Evolutionary conservation across 1,139 yeast genomes (phyloP).

Genomic region (Pichia sp.): DNA sequence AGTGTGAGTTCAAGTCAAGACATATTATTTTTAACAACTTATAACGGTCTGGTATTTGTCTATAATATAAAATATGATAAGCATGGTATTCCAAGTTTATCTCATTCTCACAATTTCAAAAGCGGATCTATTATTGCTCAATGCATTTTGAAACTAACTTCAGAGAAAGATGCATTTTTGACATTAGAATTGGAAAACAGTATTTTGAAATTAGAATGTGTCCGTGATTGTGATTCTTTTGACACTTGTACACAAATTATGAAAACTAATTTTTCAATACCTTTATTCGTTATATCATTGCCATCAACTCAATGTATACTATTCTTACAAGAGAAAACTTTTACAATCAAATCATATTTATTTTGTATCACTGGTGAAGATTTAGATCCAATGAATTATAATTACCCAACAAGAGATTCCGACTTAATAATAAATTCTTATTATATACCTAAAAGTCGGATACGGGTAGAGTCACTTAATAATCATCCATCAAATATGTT

Average conservation of each 20-base stretch:
- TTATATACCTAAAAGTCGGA: slow-evolving; percentile 20
- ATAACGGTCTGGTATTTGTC: neutral
- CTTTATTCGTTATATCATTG: slow-evolving; percentile 24
- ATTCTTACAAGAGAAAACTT: slow-evolving; percentile 21
- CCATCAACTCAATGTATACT: slow-evolving; percentile 21
- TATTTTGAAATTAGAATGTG: slow-evolving; percentile 4
- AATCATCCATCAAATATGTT: neutral
- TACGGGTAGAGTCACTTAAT: slow-evolving; percentile 4
- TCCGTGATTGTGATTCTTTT: neutral
- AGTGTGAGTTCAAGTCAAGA: neutral
- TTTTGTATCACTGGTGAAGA: slow-evolving; percentile 26
- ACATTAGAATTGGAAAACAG: neutral
- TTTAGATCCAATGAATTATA: slow-evolving; percentile 15
- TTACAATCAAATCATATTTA: slow-evolving; percentile 21
- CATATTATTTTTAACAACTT: neutral
- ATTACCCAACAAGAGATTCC: slow-evolving; percentile 12
- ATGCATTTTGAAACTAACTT: slow-evolving; percentile 5
- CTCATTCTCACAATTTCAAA: slow-evolving; percentile 3
- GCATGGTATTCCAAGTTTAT: slow-evolving; percentile 2
- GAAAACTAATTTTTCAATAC: slow-evolving; percentile 24
- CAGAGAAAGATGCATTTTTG: slow-evolving; percentile 6
- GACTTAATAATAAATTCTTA: slow-evolving; percentile 16
- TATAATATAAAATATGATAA: slow-evolving; percentile 16
- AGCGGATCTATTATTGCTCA: neutral
- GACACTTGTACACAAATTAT: slow-evolving; percentile 11